Conservation (phyloP, 2,329 filamentous ascomycete species). For the Thielaviopsis euricoi region DNA sequence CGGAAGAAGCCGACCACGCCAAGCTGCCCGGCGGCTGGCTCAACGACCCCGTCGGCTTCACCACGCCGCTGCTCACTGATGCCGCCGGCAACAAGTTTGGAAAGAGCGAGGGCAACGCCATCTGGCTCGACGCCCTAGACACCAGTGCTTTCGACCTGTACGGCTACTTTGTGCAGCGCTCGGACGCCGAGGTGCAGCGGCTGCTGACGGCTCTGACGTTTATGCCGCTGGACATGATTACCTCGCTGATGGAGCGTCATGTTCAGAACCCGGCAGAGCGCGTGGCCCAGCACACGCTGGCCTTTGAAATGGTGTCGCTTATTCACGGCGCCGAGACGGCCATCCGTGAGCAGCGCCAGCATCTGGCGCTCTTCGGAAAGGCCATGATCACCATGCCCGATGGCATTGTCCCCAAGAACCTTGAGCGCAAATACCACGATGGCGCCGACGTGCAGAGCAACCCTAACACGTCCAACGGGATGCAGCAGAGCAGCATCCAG, state of each 20-base stretch:
- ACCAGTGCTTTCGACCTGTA: constrained; percentile 78
- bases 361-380: constrained; percentile 32
- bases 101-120: constrained; percentile 82
- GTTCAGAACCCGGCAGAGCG: constrained; percentile 50
- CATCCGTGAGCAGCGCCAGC: constrained; percentile 38
- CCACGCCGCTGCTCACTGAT: constrained; percentile 77
- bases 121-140: constrained; percentile 77
- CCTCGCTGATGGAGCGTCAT: constrained; percentile 51
- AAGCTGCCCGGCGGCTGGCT: constrained; percentile 26
- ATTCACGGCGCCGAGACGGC: constrained; percentile 57
- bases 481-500: constrained; percentile 36
- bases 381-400: constrained; percentile 5
- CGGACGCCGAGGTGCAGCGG: constrained; percentile 65
- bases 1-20: constrained; percentile 29
- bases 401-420: constrained; percentile 7
- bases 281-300: constrained; percentile 66
- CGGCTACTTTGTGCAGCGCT: constrained; percentile 69
- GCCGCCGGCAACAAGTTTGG: constrained; percentile 79
- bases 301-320: constrained; percentile 64
- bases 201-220: constrained; percentile 88
- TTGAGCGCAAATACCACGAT: constrained; percentile 9
- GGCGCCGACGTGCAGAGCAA: constrained; percentile 8
- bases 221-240: constrained; percentile 54
- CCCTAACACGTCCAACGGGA: constrained; percentile 25
- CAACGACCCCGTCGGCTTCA: constrained; percentile 63